Evolutionary conservation across 441 rosid species (phyloP).

Genomic region (Gossypium gossypioides): DNA sequence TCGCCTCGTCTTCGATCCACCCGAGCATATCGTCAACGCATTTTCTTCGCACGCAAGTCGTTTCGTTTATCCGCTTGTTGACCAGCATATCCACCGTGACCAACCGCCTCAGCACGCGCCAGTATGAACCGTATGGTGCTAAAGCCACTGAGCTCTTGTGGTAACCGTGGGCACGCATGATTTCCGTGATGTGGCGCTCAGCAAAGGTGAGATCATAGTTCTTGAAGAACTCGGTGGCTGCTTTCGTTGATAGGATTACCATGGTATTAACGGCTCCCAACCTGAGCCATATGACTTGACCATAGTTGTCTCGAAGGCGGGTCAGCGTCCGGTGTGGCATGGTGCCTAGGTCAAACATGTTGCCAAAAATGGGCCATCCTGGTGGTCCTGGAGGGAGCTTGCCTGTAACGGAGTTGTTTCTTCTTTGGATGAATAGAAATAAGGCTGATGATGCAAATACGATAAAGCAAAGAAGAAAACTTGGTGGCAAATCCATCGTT

Average conservation of each 20-base stretch:
- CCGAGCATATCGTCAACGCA: slow-evolving; percentile 24
- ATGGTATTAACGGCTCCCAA: slow-evolving; percentile 37
- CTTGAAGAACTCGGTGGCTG: slow-evolving; percentile 41
- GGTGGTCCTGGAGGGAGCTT: slow-evolving; percentile 43
- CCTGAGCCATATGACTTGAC: slow-evolving; percentile 41
- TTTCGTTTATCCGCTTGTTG: slow-evolving; percentile 27
- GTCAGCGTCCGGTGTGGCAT: slow-evolving; percentile 43
- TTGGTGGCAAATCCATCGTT: background rate
- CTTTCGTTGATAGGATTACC: slow-evolving; percentile 39
- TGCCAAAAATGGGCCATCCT: slow-evolving; percentile 51
- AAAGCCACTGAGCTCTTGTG: slow-evolving; percentile 29
- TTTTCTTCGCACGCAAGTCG: slow-evolving; percentile 22
- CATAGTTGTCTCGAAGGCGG: slow-evolving; percentile 29
- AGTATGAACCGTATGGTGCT: slow-evolving; percentile 34
- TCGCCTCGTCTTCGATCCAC: slow-evolving; percentile 25
- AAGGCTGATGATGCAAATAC: slow-evolving; percentile 4
- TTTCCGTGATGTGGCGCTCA: slow-evolving; percentile 27
- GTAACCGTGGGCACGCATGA: slow-evolving; percentile 31
- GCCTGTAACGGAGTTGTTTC: background rate
- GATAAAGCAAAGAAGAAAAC: slow-evolving; percentile 7
- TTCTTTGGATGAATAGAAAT: background rate
- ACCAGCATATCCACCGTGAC: slow-evolving; percentile 38
- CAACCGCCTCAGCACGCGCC: slow-evolving; percentile 33
- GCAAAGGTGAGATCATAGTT: slow-evolving; percentile 40
- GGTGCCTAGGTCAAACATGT: slow-evolving; percentile 34